Evolutionary conservation across 2,329 filamentous ascomycete species (phyloP).

Genomic region (Cordyceps cateniannulata): DNA sequence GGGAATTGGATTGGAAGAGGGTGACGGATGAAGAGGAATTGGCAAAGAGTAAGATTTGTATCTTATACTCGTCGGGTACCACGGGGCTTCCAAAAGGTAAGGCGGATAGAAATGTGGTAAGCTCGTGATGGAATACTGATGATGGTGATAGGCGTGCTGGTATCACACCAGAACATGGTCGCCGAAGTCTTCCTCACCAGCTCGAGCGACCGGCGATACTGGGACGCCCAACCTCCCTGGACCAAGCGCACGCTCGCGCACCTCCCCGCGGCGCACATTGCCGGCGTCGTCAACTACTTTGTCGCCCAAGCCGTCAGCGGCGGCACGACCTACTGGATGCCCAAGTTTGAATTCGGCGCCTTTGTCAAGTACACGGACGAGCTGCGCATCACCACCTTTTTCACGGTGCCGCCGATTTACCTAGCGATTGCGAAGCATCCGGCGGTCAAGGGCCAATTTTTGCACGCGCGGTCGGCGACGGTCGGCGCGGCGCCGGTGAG

Average conservation of each 20-base stretch:
- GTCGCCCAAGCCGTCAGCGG: constrained; percentile 35
- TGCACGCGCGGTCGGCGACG: constrained; percentile 38
- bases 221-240: constrained; percentile 22
- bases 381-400: constrained; percentile 47
- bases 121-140: too few relatives aligned
- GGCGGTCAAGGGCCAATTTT: constrained; percentile 49
- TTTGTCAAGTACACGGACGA: constrained; percentile 47
- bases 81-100: constrained; percentile 40
- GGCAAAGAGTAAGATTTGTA: constrained; percentile 31
- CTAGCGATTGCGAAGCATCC: constrained; percentile 52
- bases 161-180: constrained; percentile 41
- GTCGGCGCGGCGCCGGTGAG: constrained; percentile 52
- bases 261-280: constrained; percentile 40
- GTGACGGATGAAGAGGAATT: constrained; percentile 45
- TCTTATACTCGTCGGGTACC: constrained; percentile 43
- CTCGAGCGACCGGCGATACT: constrained; percentile 24
- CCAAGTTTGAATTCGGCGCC: constrained; percentile 47
- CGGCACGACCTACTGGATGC: constrained; percentile 55
- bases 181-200: constrained; percentile 27
- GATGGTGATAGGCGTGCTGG: constrained; percentile 28
- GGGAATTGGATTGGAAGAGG: constrained; percentile 43
- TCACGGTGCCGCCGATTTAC: constrained; percentile 56
- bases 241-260: constrained; percentile 33
- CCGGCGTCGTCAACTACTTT: constrained; percentile 39
- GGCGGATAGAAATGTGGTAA: too few relatives aligned